A percentile compares a stretch with the other conserved stretches of the same genome.
Evolutionary conservation across 2,329 filamentous ascomycete genomes (phyloP).

Genomic region (Colletotrichum sp.): DNA sequence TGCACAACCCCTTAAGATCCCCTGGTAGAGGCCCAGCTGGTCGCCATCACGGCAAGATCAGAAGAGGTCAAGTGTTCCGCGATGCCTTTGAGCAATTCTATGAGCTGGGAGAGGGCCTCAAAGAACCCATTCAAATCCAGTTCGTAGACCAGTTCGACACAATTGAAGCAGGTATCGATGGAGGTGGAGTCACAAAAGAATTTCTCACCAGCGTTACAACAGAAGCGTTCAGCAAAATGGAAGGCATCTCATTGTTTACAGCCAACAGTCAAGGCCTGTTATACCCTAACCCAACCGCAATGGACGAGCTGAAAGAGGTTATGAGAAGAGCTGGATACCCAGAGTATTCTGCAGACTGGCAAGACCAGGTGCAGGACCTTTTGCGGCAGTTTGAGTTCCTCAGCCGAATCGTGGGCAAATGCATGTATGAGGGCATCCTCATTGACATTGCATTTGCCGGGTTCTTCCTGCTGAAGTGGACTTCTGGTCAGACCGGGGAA

Average conservation of each 20-base stretch:
- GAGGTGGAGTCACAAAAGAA: conserved; percentile 96
- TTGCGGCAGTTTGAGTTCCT: conserved; percentile 87
- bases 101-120: conserved; percentile 78
- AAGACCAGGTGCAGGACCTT: conserved; percentile 61
- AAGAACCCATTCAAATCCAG: conserved; percentile 95
- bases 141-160: conserved; percentile 92
- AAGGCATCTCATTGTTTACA: conserved; percentile 68
- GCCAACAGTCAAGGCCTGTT: conserved; percentile 86
- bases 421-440: conserved; percentile 94
- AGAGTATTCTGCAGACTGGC: conserved; percentile 63
- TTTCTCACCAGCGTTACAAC: conserved; percentile 89
- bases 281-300: conserved; percentile 82
- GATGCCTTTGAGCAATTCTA: conserved; percentile 90
- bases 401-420: conserved; percentile 92
- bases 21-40: conserved; percentile 44
- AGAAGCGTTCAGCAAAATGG: conserved; percentile 74
- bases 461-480: conserved; percentile 97
- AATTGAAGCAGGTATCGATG: conserved; percentile 92
- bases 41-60: conserved; percentile 80
- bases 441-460: conserved; percentile 92
- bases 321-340: conserved; percentile 56
- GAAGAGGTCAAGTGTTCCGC: conserved; percentile 79
- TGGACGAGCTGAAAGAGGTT: conserved; percentile 71
- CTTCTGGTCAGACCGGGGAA: conserved; percentile 66
- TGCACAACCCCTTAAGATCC: conserved; percentile 20